These are phyloP conservation scores for Metschnikowia aberdeeniae DNA, from an alignment of 805 yeast genomes.

Conservation along the genomic window DNA sequence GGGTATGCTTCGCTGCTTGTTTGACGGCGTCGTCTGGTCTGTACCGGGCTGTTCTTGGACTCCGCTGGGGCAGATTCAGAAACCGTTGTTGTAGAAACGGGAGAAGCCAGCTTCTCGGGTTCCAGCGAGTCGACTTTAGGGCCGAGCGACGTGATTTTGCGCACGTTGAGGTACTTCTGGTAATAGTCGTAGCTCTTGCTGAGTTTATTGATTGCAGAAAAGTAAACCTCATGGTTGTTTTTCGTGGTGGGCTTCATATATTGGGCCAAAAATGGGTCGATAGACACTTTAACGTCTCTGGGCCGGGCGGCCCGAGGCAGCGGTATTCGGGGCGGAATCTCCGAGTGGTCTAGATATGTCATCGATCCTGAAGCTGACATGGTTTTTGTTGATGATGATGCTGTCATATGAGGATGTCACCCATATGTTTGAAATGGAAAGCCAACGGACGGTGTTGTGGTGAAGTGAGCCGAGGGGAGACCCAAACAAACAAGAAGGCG, in stretches of 20 bases:
- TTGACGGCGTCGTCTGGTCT: slow-evolving; percentile 11
- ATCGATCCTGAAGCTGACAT: background rate
- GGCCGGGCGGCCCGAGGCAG: background rate
- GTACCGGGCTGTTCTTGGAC: background rate
- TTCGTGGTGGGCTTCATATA: slow-evolving; percentile 14
- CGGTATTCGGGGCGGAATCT: slow-evolving; percentile 1
- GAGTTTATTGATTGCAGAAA: slow-evolving; percentile 11
- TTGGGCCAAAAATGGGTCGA: slow-evolving; percentile 18
- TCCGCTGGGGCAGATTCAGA: background rate
- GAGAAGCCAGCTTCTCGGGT: slow-evolving; percentile 4
- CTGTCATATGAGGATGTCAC: background rate
- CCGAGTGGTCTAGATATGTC: background rate
- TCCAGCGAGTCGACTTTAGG: background rate
- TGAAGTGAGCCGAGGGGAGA: too few relatives aligned
- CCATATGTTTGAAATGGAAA: background rate
- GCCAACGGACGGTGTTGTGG: too few relatives aligned
- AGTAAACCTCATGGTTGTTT: slow-evolving; percentile 12
- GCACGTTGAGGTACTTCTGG: slow-evolving; percentile 12
- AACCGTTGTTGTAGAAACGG: background rate
- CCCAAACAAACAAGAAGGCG: too few relatives aligned
- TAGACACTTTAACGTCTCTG: background rate
- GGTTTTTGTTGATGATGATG: background rate
- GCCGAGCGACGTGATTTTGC: background rate
- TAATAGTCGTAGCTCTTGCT: slow-evolving; percentile 14
- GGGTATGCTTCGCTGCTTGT: slow-evolving; percentile 2